phyloP scores from a whole-genome alignment of 257 asterid species.

The Primulina tabacum region DNA sequence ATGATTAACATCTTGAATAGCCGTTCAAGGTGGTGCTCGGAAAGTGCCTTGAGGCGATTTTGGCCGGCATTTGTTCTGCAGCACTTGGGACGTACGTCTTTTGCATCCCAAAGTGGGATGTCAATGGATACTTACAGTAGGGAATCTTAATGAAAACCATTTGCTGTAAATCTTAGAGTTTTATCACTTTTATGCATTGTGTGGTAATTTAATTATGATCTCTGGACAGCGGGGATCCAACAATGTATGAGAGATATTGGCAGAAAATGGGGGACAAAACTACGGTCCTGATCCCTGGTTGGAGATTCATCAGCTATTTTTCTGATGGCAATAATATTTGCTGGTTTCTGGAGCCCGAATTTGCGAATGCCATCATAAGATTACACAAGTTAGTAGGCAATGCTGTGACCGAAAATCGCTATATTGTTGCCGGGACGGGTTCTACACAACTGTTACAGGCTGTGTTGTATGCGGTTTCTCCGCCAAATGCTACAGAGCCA shows the following conservation, averaged over 20 bases:
- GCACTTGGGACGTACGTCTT: background rate
- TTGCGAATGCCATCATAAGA: slow-evolving; percentile 51
- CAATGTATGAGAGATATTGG: slow-evolving; percentile 92
- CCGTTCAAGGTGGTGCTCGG: background rate
- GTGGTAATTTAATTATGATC: background rate
- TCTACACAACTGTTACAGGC: slow-evolving; percentile 93
- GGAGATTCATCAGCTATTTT: slow-evolving; percentile 89
- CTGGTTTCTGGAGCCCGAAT: slow-evolving; percentile 89
- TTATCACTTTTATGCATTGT: background rate
- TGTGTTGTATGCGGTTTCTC: slow-evolving; percentile 70
- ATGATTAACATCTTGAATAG: background rate
- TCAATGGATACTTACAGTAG: background rate
- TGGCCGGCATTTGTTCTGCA: background rate
- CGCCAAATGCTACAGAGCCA: slow-evolving; percentile 57
- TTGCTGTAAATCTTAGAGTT: background rate
- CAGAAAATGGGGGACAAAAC: slow-evolving; percentile 62
- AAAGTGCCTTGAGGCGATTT: no score
- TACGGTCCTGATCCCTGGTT: slow-evolving; percentile 66
- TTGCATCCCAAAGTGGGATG: background rate
- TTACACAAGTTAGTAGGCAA: slow-evolving; percentile 79
- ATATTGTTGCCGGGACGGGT: slow-evolving; percentile 91
- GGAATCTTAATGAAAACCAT: background rate
- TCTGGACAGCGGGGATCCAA: slow-evolving; percentile 80
- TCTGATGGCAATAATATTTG: slow-evolving; percentile 63
- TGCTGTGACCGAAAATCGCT: slow-evolving; percentile 61